Evolutionary conservation across 768 basidiomycete genomes (phyloP).

Genomic region (Agaricus sinodeliciosus): DNA sequence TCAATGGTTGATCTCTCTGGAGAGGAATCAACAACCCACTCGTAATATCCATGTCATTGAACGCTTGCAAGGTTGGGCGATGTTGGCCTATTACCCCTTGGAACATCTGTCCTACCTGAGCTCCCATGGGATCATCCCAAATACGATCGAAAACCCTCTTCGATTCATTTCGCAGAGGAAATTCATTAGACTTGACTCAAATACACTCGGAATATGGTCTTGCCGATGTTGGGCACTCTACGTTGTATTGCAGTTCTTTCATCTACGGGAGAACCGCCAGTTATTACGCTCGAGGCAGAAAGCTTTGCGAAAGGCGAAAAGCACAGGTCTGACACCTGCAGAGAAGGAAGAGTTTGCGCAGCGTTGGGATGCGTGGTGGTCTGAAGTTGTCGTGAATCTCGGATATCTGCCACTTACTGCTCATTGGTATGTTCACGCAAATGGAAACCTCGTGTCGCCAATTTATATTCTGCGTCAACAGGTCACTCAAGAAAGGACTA

Average conservation of each 20-base stretch:
- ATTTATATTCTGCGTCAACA: conserved; percentile 19
- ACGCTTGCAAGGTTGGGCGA: conserved; percentile 72
- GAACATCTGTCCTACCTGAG: conserved; percentile 70
- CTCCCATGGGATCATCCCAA: conserved; percentile 54
- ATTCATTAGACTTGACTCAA: conserved; percentile 37
- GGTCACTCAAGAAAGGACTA: conserved; percentile 65
- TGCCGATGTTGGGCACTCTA: conserved; percentile 80
- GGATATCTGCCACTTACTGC: conserved; percentile 77
- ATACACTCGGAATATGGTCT: conserved; percentile 59
- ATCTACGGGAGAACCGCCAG: conserved; percentile 62
- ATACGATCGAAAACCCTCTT: conserved; percentile 39
- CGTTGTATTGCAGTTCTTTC: conserved; percentile 68
- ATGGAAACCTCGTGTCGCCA: neutral
- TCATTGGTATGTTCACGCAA: conserved; percentile 59
- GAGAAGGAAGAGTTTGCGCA: conserved; percentile 53
- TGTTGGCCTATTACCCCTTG: conserved; percentile 76
- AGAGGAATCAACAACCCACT: conserved; percentile 66
- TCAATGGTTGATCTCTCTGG: conserved; percentile 73
- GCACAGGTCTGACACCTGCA: conserved; percentile 31
- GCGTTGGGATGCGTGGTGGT: conserved; percentile 64
- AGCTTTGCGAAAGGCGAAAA: conserved; percentile 52
- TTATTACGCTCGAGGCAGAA: conserved; percentile 50
- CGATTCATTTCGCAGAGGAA: conserved; percentile 36
- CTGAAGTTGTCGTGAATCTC: conserved; percentile 64
- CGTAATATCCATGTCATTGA: conserved; percentile 68